phyloP scores from a whole-genome alignment of 345 rosid species.

The Excoecaria agallocha region DNA sequence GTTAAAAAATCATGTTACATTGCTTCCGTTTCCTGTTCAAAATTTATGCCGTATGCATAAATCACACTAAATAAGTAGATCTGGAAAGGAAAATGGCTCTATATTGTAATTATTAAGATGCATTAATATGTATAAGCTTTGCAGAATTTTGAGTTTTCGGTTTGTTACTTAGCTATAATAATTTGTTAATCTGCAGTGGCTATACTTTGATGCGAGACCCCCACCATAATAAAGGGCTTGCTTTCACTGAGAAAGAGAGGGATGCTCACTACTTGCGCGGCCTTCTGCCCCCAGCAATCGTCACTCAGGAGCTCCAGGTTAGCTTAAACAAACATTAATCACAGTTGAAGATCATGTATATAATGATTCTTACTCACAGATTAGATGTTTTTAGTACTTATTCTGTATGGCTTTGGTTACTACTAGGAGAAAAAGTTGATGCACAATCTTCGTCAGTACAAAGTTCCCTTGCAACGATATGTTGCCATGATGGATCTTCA shows the following conservation, averaged over 20 bases:
- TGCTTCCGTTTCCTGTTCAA: not conserved
- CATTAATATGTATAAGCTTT: not conserved
- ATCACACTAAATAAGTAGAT: not conserved
- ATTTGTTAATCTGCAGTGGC: constrained; percentile 50
- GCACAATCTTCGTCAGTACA: constrained; percentile 74
- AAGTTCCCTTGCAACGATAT: constrained; percentile 84
- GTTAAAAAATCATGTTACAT: not conserved
- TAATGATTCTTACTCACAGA: not conserved
- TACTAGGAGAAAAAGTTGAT: constrained; percentile 72
- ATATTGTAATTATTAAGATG: not conserved
- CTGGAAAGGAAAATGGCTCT: not conserved
- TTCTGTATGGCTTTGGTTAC: constrained; percentile 14
- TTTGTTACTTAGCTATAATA: constrained; percentile 4
- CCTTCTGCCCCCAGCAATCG: constrained; percentile 74
- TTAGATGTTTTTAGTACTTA: constrained; percentile 2
- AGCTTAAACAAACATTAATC: not conserved
- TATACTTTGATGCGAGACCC: constrained; percentile 83
- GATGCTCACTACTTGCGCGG: constrained; percentile 92
- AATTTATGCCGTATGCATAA: not conserved
- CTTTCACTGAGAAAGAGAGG: constrained; percentile 78
- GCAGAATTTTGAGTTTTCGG: not conserved
- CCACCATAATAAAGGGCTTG: constrained; percentile 85
- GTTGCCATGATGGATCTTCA: constrained; percentile 97
- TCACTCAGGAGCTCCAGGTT: constrained; percentile 86
- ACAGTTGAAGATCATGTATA: not conserved